A percentile compares a stretch with the other conserved stretches of the same genome.
Evolutionary conservation across 768 basidiomycete genomes (phyloP).

Genomic region (Lactifluus volemus): DNA sequence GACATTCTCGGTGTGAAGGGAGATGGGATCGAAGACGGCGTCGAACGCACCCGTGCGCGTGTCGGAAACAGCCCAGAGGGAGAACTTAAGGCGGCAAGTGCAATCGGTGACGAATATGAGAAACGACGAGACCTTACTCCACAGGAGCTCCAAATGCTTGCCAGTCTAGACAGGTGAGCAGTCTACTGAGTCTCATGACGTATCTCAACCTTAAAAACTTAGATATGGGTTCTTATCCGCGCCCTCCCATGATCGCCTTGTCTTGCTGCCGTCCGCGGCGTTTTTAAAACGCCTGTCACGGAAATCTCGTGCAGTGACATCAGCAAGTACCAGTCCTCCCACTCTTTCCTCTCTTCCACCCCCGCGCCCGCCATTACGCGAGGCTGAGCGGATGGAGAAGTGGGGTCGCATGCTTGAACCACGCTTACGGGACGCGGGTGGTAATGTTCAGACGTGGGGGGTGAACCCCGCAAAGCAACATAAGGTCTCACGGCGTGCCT

Average conservation of each 20-base stretch:
- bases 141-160: constrained; percentile 66
- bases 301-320: constrained; percentile 26
- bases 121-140: constrained; percentile 58
- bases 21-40: constrained; percentile 89
- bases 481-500: constrained; percentile 68
- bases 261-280: constrained; percentile 57
- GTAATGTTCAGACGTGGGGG: constrained; percentile 67
- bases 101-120: constrained; percentile 48
- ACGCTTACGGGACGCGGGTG: constrained; percentile 58
- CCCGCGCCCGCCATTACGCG: constrained; percentile 44
- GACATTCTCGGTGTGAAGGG: constrained; percentile 86
- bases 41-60: constrained; percentile 84
- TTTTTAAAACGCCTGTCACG: constrained; percentile 48
- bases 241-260: constrained; percentile 76
- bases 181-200: neutral
- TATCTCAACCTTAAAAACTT: neutral
- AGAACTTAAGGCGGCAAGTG: constrained; percentile 48
- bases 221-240: constrained; percentile 91
- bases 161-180: constrained; percentile 80
- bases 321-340: constrained; percentile 39
- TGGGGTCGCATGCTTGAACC: constrained; percentile 90
- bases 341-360: constrained; percentile 39
- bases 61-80: constrained; percentile 45
- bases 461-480: constrained; percentile 54
- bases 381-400: constrained; percentile 72